Evolutionary conservation across 2,329 filamentous ascomycete genomes (phyloP).

Genomic region (Pseudocercospora musae): DNA sequence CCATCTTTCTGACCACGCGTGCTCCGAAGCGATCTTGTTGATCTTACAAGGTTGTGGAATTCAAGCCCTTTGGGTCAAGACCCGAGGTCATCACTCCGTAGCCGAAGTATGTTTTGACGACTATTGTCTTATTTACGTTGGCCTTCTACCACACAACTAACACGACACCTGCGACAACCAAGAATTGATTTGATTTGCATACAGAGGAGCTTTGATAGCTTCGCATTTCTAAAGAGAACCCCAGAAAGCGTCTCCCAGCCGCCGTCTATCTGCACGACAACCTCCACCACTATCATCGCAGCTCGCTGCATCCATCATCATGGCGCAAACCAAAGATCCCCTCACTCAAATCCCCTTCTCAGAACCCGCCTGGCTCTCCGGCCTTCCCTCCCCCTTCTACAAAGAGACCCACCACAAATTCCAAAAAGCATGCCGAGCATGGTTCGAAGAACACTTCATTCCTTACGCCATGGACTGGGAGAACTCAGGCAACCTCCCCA

Average conservation of each 20-base stretch:
- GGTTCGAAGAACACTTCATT: conserved; percentile 24
- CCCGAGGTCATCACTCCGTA: background rate
- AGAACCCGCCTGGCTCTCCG: conserved; percentile 22
- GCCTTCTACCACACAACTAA: background rate
- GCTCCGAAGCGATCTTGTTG: background rate
- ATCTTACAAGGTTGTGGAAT: background rate
- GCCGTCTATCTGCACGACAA: background rate
- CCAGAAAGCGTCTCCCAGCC: background rate
- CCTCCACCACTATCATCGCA: background rate
- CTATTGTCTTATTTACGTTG: background rate
- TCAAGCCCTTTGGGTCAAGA: background rate
- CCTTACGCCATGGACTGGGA: conserved; percentile 25
- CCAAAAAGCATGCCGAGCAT: conserved; percentile 23
- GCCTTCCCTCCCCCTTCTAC: conserved; percentile 22
- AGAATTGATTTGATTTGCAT: background rate
- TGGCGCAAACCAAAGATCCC: conserved; percentile 4
- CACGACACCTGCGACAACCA: background rate
- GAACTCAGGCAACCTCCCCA: conserved; percentile 40
- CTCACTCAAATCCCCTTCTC: conserved; percentile 22
- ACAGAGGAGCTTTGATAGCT: background rate
- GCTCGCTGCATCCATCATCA: background rate
- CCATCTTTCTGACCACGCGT: background rate
- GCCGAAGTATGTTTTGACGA: background rate
- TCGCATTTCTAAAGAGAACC: background rate
- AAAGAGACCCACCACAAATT: conserved; percentile 22